Base-by-base conservation (phyloP, 148 eudicot species). In the Pouteria glomerata region DNA sequence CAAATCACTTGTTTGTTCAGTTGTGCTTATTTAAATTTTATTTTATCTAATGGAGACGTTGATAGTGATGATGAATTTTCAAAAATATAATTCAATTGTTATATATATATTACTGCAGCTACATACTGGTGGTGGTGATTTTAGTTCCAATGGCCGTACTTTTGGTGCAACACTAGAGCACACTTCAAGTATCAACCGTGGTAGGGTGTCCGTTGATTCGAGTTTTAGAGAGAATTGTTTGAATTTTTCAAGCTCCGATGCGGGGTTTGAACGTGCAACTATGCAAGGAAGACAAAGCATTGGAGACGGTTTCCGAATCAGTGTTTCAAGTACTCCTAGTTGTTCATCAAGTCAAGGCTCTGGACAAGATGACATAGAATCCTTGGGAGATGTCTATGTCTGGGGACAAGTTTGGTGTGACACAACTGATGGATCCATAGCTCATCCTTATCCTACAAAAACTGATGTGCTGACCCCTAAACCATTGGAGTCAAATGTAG, bases 331-430 rank as follows among this genome's bases (percentile, higher is more conserved):
- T 73, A 78, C 91, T 66, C 93, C 90, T 31, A 90, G 93, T 47
- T 86, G 85, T 72, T 91, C 97, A 39, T 91, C 97, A 39, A 89
- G 89, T 70, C 85, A 84, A 41, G 83, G 90, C 57, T 90, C 91
- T 53, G 92, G 91, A 42, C 85, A 80, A 35, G 98, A 92, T 79
- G 96, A 92, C 76, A 86, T 86, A 35, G 98, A 92, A 64, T 83
- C 89, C 62, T 74, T 90, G 19, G 98, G 96, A 11, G 98, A 92
- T 72, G 87, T 90, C 24, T 92, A 88, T 39, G 80, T 92, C 4
- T 92, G 98, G 98, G 98, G 96, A 51, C 90, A 90, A 68, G 80
- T 90, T 26, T 87, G 90, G 87, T 77, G 77, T 11, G 91, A 92
- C 67, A 68, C 75, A 66, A 57, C 63, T 27, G 93, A 86, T 64